Evolutionary conservation across 805 yeast genomes (phyloP).

Genomic region (Myxozyma monticola): DNA sequence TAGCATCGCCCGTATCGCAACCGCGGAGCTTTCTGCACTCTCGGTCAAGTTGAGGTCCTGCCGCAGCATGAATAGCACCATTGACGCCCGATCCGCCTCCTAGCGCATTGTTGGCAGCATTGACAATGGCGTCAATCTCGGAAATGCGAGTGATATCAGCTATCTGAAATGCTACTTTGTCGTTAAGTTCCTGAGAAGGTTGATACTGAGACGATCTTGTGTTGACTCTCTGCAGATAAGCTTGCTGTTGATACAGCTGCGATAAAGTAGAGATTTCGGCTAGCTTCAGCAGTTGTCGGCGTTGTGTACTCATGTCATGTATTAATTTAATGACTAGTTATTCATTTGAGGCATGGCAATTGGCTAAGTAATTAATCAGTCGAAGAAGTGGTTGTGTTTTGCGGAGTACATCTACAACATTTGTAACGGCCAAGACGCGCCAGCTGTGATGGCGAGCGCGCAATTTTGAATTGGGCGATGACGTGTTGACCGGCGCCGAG

Average conservation of each 20-base stretch:
- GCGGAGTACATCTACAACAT: too few species aligned
- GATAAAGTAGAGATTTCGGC: slow-evolving; percentile 12
- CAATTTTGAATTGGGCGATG: too few species aligned
- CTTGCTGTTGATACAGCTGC: slow-evolving; percentile 11
- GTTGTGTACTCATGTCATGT: too few species aligned
- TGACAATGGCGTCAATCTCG: slow-evolving; percentile 26
- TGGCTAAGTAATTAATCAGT: too few species aligned
- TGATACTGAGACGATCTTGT: not conserved
- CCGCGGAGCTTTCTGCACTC: slow-evolving; percentile 22
- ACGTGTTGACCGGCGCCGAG: too few species aligned
- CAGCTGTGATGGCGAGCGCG: too few species aligned
- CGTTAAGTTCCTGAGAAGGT: slow-evolving; percentile 9
- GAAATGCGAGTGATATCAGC: slow-evolving; percentile 22
- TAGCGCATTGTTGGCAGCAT: slow-evolving; percentile 25
- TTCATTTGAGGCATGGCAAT: too few species aligned
- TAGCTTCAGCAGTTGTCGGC: not conserved
- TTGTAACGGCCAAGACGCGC: too few species aligned
- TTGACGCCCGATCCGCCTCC: slow-evolving; percentile 26
- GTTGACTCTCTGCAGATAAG: too few species aligned
- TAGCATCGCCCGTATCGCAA: slow-evolving; percentile 28
- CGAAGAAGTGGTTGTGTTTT: too few species aligned
- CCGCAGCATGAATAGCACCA: slow-evolving; percentile 28
- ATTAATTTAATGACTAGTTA: too few species aligned
- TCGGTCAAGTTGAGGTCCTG: slow-evolving; percentile 17
- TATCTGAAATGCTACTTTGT: slow-evolving; percentile 12